phyloP scores from a whole-genome alignment of 768 basidiomycete genomes.

The Kwoniella sp. region DNA sequence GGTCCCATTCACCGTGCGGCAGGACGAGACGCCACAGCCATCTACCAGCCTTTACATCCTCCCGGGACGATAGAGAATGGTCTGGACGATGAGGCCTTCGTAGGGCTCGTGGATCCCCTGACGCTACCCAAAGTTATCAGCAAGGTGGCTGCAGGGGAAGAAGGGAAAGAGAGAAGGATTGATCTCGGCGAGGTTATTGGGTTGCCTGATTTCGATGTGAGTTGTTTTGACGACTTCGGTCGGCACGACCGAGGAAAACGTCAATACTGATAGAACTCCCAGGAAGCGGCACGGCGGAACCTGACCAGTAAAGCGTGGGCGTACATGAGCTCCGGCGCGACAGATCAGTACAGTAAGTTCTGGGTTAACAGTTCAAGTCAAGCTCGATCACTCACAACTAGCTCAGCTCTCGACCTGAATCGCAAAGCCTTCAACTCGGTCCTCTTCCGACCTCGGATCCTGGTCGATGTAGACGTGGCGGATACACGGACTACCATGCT shows the following conservation, averaged over 20 bases:
- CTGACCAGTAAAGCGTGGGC: conserved; percentile 49
- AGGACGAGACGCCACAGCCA: conserved; percentile 42
- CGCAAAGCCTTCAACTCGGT: conserved; percentile 42
- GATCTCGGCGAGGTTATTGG: conserved; percentile 45
- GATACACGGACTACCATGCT: conserved; percentile 46
- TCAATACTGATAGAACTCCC: neutral
- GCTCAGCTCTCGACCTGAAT: conserved; percentile 36
- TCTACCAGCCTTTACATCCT: conserved; percentile 47
- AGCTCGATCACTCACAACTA: too few relatives aligned
- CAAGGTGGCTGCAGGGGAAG: conserved; percentile 14
- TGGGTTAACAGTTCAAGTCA: neutral
- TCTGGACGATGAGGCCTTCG: conserved; percentile 23
- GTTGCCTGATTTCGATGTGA: conserved; percentile 47
- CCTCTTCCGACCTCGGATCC: conserved; percentile 49
- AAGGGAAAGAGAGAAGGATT: conserved; percentile 35
- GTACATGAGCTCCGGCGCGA: conserved; percentile 48
- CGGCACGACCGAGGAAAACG: neutral
- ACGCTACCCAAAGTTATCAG: conserved; percentile 33
- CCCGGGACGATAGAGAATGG: conserved; percentile 49
- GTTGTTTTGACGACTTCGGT: conserved; percentile 4
- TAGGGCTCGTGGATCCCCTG: conserved; percentile 41
- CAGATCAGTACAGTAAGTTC: conserved; percentile 46
- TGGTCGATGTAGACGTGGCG: conserved; percentile 45
- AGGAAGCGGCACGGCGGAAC: conserved; percentile 40
- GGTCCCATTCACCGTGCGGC: conserved; percentile 40